These are phyloP conservation scores for Asterionellopsis glacialis DNA, from an alignment of 108 stramenopile genomes.

Conservation along the genomic window DNA sequence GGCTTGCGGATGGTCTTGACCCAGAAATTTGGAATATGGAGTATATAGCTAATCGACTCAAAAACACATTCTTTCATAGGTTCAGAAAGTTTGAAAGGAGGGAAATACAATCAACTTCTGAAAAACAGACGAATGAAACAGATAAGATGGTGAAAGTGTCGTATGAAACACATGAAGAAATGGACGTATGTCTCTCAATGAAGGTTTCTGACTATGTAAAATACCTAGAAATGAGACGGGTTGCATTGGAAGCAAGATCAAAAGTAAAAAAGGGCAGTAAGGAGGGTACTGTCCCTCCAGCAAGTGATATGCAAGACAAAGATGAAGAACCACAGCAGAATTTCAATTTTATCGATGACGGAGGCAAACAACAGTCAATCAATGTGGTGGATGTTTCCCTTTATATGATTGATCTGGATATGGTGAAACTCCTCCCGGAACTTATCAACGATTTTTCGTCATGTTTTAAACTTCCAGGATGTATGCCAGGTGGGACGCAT, in stretches of 20 bases:
- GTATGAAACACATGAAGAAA: slow-evolving; percentile 8
- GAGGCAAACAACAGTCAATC: slow-evolving; percentile 26
- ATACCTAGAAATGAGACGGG: slow-evolving; percentile 33
- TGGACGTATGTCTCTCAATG: slow-evolving; percentile 37
- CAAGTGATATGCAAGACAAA: too few species aligned
- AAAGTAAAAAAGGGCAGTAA: too few species aligned
- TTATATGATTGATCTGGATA: slow-evolving; percentile 75
- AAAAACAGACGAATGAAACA: not conserved
- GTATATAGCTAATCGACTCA: slow-evolving; percentile 28
- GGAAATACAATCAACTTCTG: not conserved
- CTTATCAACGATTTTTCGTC: slow-evolving; percentile 34
- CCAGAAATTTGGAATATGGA: slow-evolving; percentile 38
- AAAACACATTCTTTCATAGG: slow-evolving; percentile 43
- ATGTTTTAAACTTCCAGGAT: slow-evolving; percentile 49
- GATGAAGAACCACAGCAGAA: not conserved
- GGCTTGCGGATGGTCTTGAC: slow-evolving; percentile 22
- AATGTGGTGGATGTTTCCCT: slow-evolving; percentile 37
- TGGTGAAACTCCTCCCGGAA: slow-evolving; percentile 44
- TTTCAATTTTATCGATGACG: slow-evolving; percentile 37
- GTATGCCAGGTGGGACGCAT: slow-evolving; percentile 70
- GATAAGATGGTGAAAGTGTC: too few species aligned
- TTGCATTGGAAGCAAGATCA: not conserved
- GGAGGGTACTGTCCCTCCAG: too few species aligned
- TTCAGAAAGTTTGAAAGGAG: slow-evolving; percentile 2
- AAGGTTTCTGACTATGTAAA: slow-evolving; percentile 44